A percentile compares a stretch with the other conserved stretches of the same genome.
These are phyloP conservation scores for Ophiostoma triangulosporum DNA, from an alignment of 2,329 filamentous ascomycete genomes.

Conservation along the genomic window DNA sequence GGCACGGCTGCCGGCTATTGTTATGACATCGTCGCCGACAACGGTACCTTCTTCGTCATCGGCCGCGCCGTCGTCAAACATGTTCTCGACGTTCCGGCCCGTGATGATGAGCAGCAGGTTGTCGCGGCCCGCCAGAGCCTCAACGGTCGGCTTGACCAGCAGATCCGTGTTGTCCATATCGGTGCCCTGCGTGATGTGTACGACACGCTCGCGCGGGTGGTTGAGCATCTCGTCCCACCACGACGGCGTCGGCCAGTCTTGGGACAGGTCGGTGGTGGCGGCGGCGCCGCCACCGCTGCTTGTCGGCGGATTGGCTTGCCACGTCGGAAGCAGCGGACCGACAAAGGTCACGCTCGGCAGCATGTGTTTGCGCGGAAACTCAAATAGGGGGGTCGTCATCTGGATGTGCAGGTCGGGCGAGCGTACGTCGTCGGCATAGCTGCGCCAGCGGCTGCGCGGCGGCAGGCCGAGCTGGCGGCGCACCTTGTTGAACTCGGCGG, in stretches of 20 bases:
- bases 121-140: constrained; percentile 7
- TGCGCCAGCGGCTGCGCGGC: constrained; percentile 19
- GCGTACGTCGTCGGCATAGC: constrained; percentile 21
- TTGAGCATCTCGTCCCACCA: constrained; percentile 17
- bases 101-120: constrained; percentile 11
- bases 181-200: constrained; percentile 15
- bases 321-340: constrained; percentile 2
- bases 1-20: not conserved
- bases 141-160: constrained; percentile 13
- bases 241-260: constrained; percentile 2
- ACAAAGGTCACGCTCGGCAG: constrained; percentile 12
- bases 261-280: not conserved
- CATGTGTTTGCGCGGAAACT: constrained; percentile 13
- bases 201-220: constrained; percentile 12
- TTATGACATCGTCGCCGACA: not conserved
- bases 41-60: not conserved
- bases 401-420: constrained; percentile 25
- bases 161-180: constrained; percentile 8
- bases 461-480: constrained; percentile 19
- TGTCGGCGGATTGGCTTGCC: not conserved
- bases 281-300: not conserved
- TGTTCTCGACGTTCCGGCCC: constrained; percentile 6
- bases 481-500: constrained; percentile 20
- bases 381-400: constrained; percentile 13
- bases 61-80: constrained; percentile 1